Evolutionary conservation across 2,329 filamentous ascomycete species (phyloP), one percentile per base, ranked within the genome.

Genomic region (Apiospora aurea): DNA sequence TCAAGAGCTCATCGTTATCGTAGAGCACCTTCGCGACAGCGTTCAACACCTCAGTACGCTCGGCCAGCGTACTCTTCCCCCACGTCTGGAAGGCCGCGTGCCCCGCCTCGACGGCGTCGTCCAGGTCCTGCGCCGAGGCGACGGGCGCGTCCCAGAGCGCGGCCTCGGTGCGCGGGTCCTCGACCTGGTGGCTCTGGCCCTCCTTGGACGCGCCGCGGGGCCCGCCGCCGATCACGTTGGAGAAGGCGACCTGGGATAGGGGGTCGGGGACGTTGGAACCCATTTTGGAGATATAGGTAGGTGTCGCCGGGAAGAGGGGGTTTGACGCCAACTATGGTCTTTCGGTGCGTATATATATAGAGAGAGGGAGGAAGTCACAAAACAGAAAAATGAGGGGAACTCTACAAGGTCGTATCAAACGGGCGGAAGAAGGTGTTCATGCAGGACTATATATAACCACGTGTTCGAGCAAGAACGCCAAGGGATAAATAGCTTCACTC

Each of bases 71-170:
- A 4, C 82, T 85, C 67, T 81, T 80, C 34, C 82, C 82, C 87
- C 87, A 89, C 0, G 81, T 79, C 71, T 80, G 79, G 76, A 87
- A 86, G 3, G 86, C 87, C 38, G 79, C 78, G 66, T 82, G 81
- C 6, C 85, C 87, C 0, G 84, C 83, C 4, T 77, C 74, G 13
- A 88, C 85, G 47, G 85, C 85, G 72, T 83, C 80, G 67, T 87
- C 82, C 8, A 87, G 80, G 75, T 87, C 84, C 21, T 80, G 73
- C 4, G 79, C 70, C 1, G 81, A 80, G 4, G 85, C 83, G 18
- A 85, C 69, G 8, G 87, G 87, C 16, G 83, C 84, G 7, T 85
- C 81, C 79, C 83, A 85, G 67, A 86, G 81, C 14, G 77, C 75
- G 68, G 85, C 79, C 70, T 83, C 83, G 29, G 83, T 86, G 68